phyloP scores from a whole-genome alignment of 2,329 filamentous ascomycete genomes.

The Dothistroma pini region DNA sequence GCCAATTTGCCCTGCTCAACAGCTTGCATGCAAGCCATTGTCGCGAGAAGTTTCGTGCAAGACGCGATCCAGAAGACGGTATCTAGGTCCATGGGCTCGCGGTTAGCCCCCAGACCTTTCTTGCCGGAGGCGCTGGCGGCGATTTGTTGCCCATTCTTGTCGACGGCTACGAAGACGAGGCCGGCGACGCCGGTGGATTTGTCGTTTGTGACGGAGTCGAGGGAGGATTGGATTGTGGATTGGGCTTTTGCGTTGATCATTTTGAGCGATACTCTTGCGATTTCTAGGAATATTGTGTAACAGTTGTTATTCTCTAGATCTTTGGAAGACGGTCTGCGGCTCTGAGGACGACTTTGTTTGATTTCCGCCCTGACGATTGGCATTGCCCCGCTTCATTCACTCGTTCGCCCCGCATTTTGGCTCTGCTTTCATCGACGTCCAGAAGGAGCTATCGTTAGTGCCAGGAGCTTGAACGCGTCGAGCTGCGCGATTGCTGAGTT shows the following conservation, averaged over 20 bases:
- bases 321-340: not conserved
- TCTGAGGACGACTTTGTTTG: not conserved
- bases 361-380: not conserved
- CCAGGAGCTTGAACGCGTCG: not conserved
- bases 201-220: slow-evolving; percentile 34
- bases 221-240: slow-evolving; percentile 37
- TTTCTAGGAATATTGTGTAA: not conserved
- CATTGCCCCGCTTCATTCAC: not conserved
- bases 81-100: slow-evolving; percentile 57
- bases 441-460: not conserved
- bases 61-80: slow-evolving; percentile 56
- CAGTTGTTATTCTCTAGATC: not conserved
- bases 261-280: not conserved
- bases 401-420: not conserved
- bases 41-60: slow-evolving; percentile 45
- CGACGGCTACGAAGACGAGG: slow-evolving; percentile 45
- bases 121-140: slow-evolving; percentile 43
- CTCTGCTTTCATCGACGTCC: not conserved
- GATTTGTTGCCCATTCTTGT: slow-evolving; percentile 43
- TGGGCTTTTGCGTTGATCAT: slow-evolving; percentile 31
- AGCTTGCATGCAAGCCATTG: slow-evolving; percentile 48
- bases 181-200: slow-evolving; percentile 38
- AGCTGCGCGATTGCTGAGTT: no score
- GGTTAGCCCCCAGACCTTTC: slow-evolving; percentile 34
- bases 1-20: slow-evolving; percentile 43